Conservation (phyloP, 2,329 filamentous ascomycete species). For the Penicillium sp. region DNA sequence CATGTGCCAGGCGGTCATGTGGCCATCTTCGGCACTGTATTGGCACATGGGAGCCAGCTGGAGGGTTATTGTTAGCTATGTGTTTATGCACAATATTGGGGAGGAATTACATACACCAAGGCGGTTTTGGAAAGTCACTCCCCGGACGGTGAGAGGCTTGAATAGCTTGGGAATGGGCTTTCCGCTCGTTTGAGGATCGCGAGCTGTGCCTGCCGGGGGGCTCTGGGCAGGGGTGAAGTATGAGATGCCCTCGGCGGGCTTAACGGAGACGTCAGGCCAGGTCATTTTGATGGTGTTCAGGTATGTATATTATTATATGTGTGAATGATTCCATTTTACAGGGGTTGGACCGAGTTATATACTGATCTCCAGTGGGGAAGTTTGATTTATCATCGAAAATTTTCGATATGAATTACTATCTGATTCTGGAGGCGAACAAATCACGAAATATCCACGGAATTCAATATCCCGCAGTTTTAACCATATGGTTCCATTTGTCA, state of each 20-base stretch:
- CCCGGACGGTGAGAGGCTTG: constrained; percentile 56
- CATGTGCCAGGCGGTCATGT: constrained; percentile 76
- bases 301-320: not conserved
- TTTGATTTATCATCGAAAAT: constrained; percentile 2
- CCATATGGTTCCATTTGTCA: not conserved
- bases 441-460: not conserved
- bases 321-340: not conserved
- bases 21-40: constrained; percentile 65
- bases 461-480: not conserved
- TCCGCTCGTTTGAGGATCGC: constrained; percentile 42
- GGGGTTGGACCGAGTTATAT: not conserved
- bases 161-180: constrained; percentile 54
- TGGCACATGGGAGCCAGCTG: constrained; percentile 57
- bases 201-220: constrained; percentile 38
- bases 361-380: not conserved
- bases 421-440: not conserved
- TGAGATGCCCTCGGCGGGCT: constrained; percentile 40
- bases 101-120: constrained; percentile 47
- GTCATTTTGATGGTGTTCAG: constrained; percentile 13
- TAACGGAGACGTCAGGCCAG: constrained; percentile 33
- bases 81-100: not conserved
- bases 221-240: constrained; percentile 40
- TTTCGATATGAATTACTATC: not conserved
- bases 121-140: constrained; percentile 62
- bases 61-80: not conserved